Base-by-base conservation (phyloP, 306 rosid genomes). In the Myrica gale region DNA sequence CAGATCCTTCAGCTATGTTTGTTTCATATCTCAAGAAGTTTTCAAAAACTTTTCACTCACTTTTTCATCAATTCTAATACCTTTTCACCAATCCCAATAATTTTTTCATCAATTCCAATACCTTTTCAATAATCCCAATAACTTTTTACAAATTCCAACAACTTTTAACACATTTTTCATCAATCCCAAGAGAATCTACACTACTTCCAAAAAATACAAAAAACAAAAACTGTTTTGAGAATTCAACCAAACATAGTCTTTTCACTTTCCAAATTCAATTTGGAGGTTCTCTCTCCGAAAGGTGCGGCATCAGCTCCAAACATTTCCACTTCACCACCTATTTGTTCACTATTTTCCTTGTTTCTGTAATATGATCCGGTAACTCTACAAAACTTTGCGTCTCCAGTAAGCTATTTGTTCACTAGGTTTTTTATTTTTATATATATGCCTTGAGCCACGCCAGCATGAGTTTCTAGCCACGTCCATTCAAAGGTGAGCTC, bases 401-500 rank as follows among this genome's bases (percentile, higher is more conserved):
- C 48, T 1, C 57, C 19, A 54, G 12, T 69, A 41, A 77, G 68
- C 55, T 20, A 52, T 74, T 21, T 74, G 16, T n/a, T n/a, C n/a
- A 76, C 94, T 46, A 7, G 37, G 78, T 62, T 74, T 77, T 67
- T n/a, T n/a, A n/a, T n/a, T n/a, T n/a, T n/a, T n/a, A n/a, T 84
- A 82, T 77, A 84, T n/a, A 84, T n/a, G 20, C 65, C 8, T 46
- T 82, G 84, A 63, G 85, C 86, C 85, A 82, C 85, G 78, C 69
- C 26, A 46, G 81, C 85, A 44, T 74, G 73, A 43, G 74, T 80
- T 78, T 57, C 68, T 80, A 69, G 79, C 70, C 90, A 82, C 88
- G 82, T 81, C 52, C 66, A 47, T n/a, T n/a, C n/a, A n/a, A n/a
- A n/a, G n/a, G 76, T 86, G 5, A 96, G 80, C 39, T 92, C 84